Evolutionary conservation across 2,329 filamentous ascomycete species (phyloP), one percentile per base, ranked within the genome.

Genomic region (Sclerotinia nivalis): DNA sequence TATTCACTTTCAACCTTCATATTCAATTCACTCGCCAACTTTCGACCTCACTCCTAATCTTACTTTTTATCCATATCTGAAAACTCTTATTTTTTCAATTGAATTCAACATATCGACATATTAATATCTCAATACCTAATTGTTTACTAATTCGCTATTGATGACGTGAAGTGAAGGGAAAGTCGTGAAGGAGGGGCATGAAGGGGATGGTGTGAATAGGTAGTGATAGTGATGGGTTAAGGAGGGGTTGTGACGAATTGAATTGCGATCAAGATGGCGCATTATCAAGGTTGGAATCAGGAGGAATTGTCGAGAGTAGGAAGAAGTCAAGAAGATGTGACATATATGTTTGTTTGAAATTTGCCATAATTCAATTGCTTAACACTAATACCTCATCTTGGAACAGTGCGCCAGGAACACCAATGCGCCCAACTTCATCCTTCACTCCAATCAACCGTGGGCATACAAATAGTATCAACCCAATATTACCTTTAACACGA

Each of bases 371-470:
- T 64, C 31, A 50, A 40, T 40, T 8, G 34, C 37, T n/a, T 47
- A 15, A 55, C 40, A 45, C 47, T 64, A 31, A 68, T 45, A 34
- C 58, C 43, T 22, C 9, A 45, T 45, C 20, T 28, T 40, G 12
- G 52, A 49, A 15, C 6, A 68, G 58, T 43, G 25, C 22, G 28
- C 25, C 47, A 22, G 37, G 28, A 34, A n/a, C 45, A 50, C n/a
- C 25, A 40, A n/a, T 45, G 28, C 56, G 37, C 15, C 37, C 25
- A 69, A 22, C 6, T n/a, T 22, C 68, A 71, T 73, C 71, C 25
- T 76, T 77, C 66, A 75, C 70, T 20, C 73, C 74, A 2, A 69
- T 76, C 60, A 75, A 76, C 61, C 45, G 28, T 20, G 15, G 15
- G 18, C 13, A 49, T 64, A 37, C 13, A 25, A 50, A 37, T 6